Conservation (phyloP, 164 flowering plant genomes). For the Cinnamomum micranthum region DNA sequence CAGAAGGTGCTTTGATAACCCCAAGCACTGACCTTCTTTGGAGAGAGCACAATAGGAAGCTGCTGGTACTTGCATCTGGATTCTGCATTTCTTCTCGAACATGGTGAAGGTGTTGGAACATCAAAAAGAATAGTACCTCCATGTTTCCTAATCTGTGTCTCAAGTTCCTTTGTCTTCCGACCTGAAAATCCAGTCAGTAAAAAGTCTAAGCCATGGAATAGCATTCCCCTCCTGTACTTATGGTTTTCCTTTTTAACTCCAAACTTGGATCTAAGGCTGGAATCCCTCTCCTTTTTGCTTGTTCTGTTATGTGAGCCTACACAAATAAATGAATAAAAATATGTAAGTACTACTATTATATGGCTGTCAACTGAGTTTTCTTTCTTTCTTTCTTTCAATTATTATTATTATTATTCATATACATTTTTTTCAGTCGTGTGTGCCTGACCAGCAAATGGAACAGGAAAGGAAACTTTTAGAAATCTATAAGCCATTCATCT, state of each 20-base stretch:
- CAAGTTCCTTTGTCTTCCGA: slow-evolving; percentile 51
- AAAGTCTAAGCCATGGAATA: slow-evolving; percentile 67
- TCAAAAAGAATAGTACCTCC: slow-evolving; percentile 71
- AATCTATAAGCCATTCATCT: not conserved
- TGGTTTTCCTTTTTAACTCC: slow-evolving; percentile 24
- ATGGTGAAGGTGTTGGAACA: slow-evolving; percentile 50
- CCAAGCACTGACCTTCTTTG: slow-evolving; percentile 49
- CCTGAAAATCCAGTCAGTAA: slow-evolving; percentile 68
- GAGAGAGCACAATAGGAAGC: slow-evolving; percentile 59
- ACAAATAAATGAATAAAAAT: slow-evolving; percentile 8
- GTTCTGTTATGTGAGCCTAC: slow-evolving; percentile 35
- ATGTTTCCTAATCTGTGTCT: slow-evolving; percentile 45
- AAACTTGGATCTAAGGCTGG: slow-evolving; percentile 14
- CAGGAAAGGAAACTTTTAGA: not conserved
- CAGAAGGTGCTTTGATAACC: not conserved
- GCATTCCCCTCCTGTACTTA: slow-evolving; percentile 25
- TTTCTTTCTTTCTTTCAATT: no score
- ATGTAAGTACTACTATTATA: no score
- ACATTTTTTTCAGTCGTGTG: not conserved
- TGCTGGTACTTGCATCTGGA: slow-evolving; percentile 20
- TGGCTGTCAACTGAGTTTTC: not conserved
- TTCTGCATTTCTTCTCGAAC: slow-evolving; percentile 30
- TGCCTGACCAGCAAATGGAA: not conserved
- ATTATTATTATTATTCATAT: no score
- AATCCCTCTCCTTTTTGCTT: slow-evolving; percentile 30